phyloP scores from a whole-genome alignment of 345 rosid genomes.

The Noccaea caerulescens region DNA sequence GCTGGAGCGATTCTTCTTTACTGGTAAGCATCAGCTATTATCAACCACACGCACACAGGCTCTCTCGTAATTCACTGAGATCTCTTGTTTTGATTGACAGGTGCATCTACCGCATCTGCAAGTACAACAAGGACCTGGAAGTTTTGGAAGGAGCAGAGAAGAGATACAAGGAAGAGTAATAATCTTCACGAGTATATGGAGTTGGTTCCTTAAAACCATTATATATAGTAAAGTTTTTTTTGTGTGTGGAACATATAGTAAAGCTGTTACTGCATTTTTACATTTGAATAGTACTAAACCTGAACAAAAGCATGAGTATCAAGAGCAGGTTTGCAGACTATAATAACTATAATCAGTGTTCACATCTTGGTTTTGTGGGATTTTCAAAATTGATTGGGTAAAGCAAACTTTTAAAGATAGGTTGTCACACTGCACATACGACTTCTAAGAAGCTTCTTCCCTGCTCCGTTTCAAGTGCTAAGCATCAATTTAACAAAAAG shows the following conservation, averaged over 20 bases:
- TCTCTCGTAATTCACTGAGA: background rate
- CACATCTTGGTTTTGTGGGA: too few relatives aligned
- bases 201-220: constrained; percentile 18
- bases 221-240: constrained; percentile 18
- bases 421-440: too few relatives aligned
- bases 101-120: constrained; percentile 82
- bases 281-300: background rate
- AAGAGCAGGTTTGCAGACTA: too few relatives aligned
- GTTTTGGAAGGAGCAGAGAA: constrained; percentile 75
- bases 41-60: background rate
- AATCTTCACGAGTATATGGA: constrained; percentile 28
- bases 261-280: constrained; percentile 2
- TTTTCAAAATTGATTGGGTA: too few relatives aligned
- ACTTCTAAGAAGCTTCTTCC: too few relatives aligned
- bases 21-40: constrained; percentile 54
- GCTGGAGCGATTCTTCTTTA: constrained; percentile 75
- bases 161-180: constrained; percentile 67
- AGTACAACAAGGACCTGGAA: constrained; percentile 69
- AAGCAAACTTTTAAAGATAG: too few relatives aligned
- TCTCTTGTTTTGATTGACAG: constrained; percentile 46
- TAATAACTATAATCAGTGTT: too few relatives aligned
- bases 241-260: constrained; percentile 12
- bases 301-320: background rate
- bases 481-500: too few relatives aligned
- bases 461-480: too few relatives aligned